Percentiles rank a stretch among this genome's conserved stretches.
phyloP scores from a whole-genome alignment of 2,329 filamentous ascomycete genomes.

The Ascochyta pisi region DNA sequence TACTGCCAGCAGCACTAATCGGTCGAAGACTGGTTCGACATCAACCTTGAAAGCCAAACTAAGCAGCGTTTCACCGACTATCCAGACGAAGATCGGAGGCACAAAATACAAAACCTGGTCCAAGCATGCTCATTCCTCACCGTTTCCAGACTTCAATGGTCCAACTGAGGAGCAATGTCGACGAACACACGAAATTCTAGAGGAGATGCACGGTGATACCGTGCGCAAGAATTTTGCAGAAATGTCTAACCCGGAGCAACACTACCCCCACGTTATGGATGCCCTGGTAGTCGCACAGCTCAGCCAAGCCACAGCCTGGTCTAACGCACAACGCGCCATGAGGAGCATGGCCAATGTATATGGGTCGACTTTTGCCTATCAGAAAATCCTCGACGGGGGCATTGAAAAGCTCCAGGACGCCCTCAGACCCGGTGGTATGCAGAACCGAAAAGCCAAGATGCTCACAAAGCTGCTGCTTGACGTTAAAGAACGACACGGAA shows the following conservation, averaged over 20 bases:
- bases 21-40: background rate
- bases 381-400: background rate
- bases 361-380: conserved; percentile 8
- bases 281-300: conserved; percentile 11
- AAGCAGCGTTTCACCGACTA: background rate
- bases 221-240: background rate
- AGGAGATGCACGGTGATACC: background rate
- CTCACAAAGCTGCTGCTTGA: conserved; percentile 11
- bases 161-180: background rate
- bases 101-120: background rate
- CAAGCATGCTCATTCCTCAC: background rate
- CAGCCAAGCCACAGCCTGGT: conserved; percentile 13
- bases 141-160: background rate
- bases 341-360: conserved; percentile 5
- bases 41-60: background rate
- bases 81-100: background rate
- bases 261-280: conserved; percentile 3
- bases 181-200: background rate
- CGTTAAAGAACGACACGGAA: conserved; percentile 10
- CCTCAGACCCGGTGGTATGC: conserved; percentile 6
- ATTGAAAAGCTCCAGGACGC: conserved; percentile 5
- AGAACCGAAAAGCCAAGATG: conserved; percentile 10
- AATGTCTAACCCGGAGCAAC: background rate
- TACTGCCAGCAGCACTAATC: background rate
- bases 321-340: conserved; percentile 15